Base-by-base conservation (phyloP, 441 rosid genomes). In the Biscutella auriculata region DNA sequence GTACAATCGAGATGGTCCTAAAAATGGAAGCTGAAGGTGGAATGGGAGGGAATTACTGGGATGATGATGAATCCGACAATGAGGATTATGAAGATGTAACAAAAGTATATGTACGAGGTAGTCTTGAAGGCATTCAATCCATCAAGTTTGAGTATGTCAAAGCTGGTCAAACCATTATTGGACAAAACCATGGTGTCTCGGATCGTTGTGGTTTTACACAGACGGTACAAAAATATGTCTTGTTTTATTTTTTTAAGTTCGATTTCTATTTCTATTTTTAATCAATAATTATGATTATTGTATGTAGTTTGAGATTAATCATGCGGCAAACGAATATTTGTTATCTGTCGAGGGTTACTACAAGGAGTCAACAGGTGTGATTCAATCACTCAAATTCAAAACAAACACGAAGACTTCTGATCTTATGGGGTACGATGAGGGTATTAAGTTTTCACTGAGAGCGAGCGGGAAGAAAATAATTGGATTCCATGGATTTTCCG, bases 401-500 rank as follows among this genome's bases (percentile, higher is more conserved):
- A n/a, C n/a, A n/a, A n/a, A n/a, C n/a, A n/a, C n/a, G n/a, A n/a
- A n/a, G n/a, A n/a, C n/a, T n/a, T n/a, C n/a, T n/a, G n/a, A n/a
- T n/a, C n/a, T n/a, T n/a, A n/a, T n/a, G n/a, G n/a, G n/a, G n/a
- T n/a, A n/a, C n/a, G n/a, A n/a, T n/a, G n/a, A n/a, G n/a, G n/a
- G n/a, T n/a, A n/a, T n/a, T n/a, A n/a, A n/a, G n/a, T n/a, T n/a
- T n/a, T n/a, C n/a, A n/a, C n/a, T n/a, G n/a, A n/a, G n/a, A n/a
- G n/a, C n/a, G n/a, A n/a, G n/a, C n/a, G n/a, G n/a, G n/a, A n/a
- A n/a, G n/a, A n/a, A n/a, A n/a, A n/a, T n/a, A 5, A 42, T 50
- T 12, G 70, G 65, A 6, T 65, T 57, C 27, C 59, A 65, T 42
- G 65, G 70, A 65, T 47, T 37, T 57, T 19, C 59, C 1, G 51